These are phyloP conservation scores for Gremmenia infestans DNA, from an alignment of 2,329 filamentous ascomycete species.

Conservation along the genomic window DNA sequence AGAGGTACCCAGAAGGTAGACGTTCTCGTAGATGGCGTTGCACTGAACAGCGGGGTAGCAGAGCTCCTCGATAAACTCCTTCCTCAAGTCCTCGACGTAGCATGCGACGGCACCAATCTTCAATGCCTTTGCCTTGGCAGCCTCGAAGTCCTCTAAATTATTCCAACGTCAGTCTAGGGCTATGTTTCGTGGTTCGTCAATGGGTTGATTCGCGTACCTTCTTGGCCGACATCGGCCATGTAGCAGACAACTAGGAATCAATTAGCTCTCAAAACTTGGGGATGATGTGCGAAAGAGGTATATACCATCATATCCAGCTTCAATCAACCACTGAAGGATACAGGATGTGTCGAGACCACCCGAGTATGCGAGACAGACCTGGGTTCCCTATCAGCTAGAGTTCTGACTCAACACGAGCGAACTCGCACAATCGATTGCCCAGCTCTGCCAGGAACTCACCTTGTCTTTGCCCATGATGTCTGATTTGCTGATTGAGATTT, in stretches of 20 bases:
- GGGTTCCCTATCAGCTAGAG: conserved; percentile 2
- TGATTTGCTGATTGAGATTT: background rate
- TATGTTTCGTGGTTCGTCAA: conserved; percentile 1
- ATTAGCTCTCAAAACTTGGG: background rate
- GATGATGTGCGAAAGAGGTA: background rate
- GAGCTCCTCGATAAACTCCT: conserved; percentile 75
- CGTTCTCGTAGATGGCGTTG: conserved; percentile 65
- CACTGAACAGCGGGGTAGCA: conserved; percentile 71
- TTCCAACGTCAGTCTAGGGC: background rate
- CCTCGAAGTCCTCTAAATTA: conserved; percentile 60
- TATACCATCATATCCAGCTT: conserved; percentile 43
- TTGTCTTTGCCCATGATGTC: conserved; percentile 9
- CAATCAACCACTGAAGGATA: conserved; percentile 42
- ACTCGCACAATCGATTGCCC: background rate
- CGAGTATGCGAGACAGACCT: conserved; percentile 40
- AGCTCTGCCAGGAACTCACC: background rate
- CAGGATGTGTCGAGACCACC: conserved; percentile 43
- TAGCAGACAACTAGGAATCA: conserved; percentile 34
- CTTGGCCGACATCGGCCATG: conserved; percentile 69
- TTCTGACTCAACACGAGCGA: background rate
- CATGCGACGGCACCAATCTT: conserved; percentile 35
- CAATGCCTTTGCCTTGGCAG: conserved; percentile 65
- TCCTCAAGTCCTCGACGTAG: conserved; percentile 57
- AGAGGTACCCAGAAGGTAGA: conserved; percentile 56
- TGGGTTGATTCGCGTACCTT: conserved; percentile 32